A percentile compares a stretch with the other conserved stretches of the same genome.
phyloP scores from a whole-genome alignment of 495 filamentous ascomycete genomes.

The Tuber magnatum region DNA sequence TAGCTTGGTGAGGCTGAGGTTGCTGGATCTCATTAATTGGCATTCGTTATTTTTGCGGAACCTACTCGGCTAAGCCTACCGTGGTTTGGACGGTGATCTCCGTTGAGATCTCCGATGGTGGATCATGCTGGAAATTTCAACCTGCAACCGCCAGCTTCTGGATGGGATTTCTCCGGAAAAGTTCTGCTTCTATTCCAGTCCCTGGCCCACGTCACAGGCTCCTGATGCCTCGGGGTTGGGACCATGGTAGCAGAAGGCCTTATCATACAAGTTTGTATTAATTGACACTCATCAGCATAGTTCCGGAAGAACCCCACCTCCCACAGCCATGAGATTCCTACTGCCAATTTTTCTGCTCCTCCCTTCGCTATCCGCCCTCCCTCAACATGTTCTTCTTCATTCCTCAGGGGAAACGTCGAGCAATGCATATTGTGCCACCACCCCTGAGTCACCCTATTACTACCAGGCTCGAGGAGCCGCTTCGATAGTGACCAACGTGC shows the following conservation, averaged over 20 bases:
- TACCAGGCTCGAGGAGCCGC: background rate
- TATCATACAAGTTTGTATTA: background rate
- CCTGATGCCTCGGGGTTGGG: background rate
- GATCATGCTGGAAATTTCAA: background rate
- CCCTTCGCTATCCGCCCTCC: background rate
- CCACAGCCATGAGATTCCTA: background rate
- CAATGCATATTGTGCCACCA: background rate
- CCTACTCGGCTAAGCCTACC: too few species aligned
- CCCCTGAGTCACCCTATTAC: background rate
- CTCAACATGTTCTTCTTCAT: background rate
- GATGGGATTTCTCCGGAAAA: background rate
- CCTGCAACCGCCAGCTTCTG: background rate
- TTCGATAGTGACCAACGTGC: background rate
- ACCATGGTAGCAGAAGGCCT: background rate
- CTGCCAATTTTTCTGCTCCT: background rate
- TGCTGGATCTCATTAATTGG: too few species aligned
- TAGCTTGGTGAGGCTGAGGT: too few species aligned
- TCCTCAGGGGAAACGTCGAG: background rate
- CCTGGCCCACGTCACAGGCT: background rate
- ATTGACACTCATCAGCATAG: background rate
- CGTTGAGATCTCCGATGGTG: too few species aligned
- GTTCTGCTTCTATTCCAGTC: background rate
- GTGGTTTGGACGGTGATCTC: too few species aligned
- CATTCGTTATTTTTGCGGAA: too few species aligned
- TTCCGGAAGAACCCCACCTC: background rate